Base-by-base conservation (phyloP, 768 basidiomycete genomes). In the Gloeophyllum trabeum region DNA sequence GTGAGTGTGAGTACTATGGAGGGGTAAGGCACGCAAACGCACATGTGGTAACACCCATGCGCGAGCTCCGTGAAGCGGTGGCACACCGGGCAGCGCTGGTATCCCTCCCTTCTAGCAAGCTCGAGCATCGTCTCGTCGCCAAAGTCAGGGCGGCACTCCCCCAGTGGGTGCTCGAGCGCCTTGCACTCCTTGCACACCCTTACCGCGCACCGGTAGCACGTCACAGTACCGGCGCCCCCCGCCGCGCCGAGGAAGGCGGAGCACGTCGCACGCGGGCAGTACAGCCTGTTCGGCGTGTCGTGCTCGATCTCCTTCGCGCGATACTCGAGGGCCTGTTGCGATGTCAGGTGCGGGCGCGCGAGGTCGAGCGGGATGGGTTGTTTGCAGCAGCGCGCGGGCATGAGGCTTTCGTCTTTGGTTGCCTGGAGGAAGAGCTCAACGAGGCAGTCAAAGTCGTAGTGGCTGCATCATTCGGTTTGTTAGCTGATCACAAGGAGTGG, bases 1-100 rank as follows among this genome's bases (percentile, higher is more conserved):
- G n/a, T n/a, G n/a, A 32, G 28, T 10, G 10, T 16, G 28, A 32
- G 16, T 32, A 10, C 28, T 10, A 32, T 32, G 16, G 10, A 10
- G 16, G 10, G 16, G 16, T 32, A 16, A 32, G 28, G 10, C 28
- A 16, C 10, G 28, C 10, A 16, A 10, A 32, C 28, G 16, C 16
- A 32, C 60, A 82, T 80, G 39, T 82, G 80, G 53, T 70, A 76
- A 46, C 80, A 81, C 0, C 80, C 79, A 4, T 62, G 50, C 14
- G 59, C 51, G 13, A 79, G 64, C 47, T 82, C 80, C 28, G 81
- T 65, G 38, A 81, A 63, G 13, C 65, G 59, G 4, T 63, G 50
- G 50, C 80, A 82, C 4, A 65, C 64, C 0, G 79, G 79, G 51
- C 80, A 82, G 0, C 75, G 79, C 49, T 80, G 75, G 79, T 76